Conservation (phyloP, 164 flowering plant genomes). For the grape (Vitis vinifera) region DNA sequence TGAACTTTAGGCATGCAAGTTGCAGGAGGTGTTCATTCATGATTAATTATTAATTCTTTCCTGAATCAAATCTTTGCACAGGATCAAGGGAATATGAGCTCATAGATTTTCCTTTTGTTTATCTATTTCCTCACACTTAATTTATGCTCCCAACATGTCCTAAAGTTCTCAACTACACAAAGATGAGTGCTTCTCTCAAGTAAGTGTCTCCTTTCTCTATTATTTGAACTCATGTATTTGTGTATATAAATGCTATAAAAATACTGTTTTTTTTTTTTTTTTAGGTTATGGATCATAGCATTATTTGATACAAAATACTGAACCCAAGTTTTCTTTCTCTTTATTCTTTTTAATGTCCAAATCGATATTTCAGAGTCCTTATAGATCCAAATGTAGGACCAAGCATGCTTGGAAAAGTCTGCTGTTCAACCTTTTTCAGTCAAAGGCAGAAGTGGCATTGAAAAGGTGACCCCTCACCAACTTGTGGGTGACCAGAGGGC, state of each 20-base stretch:
- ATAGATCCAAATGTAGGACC: conserved; percentile 20
- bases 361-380: not conserved
- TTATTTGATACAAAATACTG: too few species aligned
- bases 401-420: not conserved
- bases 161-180: not conserved
- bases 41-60: not conserved
- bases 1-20: not conserved
- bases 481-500: conserved; percentile 4
- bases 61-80: conserved; percentile 12
- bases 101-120: conserved; percentile 16
- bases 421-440: conserved; percentile 8
- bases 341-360: too few species aligned
- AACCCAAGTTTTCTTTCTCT: not conserved
- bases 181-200: not conserved
- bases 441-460: conserved; percentile 12
- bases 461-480: conserved; percentile 8
- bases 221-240: not conserved
- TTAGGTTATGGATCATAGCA: too few species aligned
- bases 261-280: too few species aligned
- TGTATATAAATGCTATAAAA: not conserved
- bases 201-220: not conserved
- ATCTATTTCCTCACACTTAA: conserved; percentile 8
- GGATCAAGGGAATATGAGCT: conserved; percentile 2
- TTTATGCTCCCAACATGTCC: conserved; percentile 10
- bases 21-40: not conserved